Evolutionary conservation across 2,329 filamentous ascomycete species (phyloP).

Genomic region (Pseudogymnoascus sp.): DNA sequence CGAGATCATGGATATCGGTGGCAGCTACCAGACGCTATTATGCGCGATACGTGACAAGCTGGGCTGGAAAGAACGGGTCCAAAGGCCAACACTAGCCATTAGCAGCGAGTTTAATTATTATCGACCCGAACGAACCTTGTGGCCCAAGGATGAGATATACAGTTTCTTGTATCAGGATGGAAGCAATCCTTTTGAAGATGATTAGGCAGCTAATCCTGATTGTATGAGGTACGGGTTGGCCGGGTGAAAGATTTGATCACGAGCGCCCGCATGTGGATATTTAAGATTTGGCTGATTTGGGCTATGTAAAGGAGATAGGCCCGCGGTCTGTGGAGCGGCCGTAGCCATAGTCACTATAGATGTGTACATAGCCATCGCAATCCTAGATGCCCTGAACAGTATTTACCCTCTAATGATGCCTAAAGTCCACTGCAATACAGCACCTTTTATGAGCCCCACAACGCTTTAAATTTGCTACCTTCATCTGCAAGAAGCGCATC

Average conservation of each 20-base stretch:
- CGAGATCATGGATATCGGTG: slow-evolving; percentile 20
- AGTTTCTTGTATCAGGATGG: slow-evolving; percentile 25
- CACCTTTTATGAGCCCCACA: slow-evolving; percentile 18
- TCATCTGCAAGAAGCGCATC: slow-evolving; percentile 52
- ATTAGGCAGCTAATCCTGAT: neutral
- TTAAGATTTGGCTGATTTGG: neutral
- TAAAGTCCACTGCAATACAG: neutral
- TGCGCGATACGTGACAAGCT: slow-evolving; percentile 22
- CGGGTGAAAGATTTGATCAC: neutral
- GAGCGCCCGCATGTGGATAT: neutral
- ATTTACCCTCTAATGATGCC: too few relatives aligned
- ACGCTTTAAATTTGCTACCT: slow-evolving; percentile 17
- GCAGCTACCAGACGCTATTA: slow-evolving; percentile 21
- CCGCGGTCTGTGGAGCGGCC: too few relatives aligned
- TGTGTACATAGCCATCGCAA: too few relatives aligned
- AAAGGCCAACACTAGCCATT: slow-evolving; percentile 12
- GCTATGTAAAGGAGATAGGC: neutral
- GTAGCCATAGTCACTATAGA: too few relatives aligned
- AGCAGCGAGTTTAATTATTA: slow-evolving; percentile 16
- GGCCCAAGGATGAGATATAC: neutral
- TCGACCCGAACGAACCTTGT: neutral
- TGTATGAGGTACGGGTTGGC: neutral
- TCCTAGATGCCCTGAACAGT: too few relatives aligned
- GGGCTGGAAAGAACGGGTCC: slow-evolving; percentile 17
- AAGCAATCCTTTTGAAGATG: slow-evolving; percentile 20